phyloP scores from a whole-genome alignment of 352 stramenopile genomes.

The Phytophthora cactorum region DNA sequence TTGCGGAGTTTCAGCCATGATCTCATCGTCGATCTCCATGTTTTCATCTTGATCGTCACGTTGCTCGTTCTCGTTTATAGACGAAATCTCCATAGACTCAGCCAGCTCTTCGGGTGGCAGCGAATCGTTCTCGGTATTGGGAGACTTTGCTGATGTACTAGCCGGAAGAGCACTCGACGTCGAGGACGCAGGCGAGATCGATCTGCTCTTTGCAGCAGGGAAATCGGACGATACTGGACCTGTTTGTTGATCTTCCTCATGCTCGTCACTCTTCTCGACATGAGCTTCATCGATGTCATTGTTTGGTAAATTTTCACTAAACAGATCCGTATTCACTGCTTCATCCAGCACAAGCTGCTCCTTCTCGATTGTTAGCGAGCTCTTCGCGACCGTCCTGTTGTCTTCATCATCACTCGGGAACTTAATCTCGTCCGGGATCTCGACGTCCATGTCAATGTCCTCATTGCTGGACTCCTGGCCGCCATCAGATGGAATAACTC shows the following conservation, averaged over 20 bases:
- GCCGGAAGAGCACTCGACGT: background rate
- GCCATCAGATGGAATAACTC: background rate
- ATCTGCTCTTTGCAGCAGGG: background rate
- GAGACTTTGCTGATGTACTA: background rate
- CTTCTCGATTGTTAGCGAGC: background rate
- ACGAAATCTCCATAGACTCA: background rate
- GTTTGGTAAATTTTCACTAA: background rate
- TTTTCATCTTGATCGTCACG: background rate
- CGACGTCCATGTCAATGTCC: background rate
- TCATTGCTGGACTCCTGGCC: background rate
- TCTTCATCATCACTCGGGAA: background rate
- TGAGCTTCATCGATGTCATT: background rate
- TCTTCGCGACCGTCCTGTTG: background rate
- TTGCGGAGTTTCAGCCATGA: background rate
- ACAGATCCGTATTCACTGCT: background rate
- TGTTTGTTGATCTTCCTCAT: background rate
- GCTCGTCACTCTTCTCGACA: background rate
- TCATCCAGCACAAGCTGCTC: background rate
- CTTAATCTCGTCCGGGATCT: background rate
- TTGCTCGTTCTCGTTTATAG: background rate
- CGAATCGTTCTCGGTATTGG: background rate
- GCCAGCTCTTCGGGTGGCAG: background rate
- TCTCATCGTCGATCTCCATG: slow-evolving; percentile 1
- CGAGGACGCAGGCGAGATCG: background rate
- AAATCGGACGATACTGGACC: background rate